Percentiles rank a stretch among this genome's conserved stretches.
Evolutionary conservation across 139 green algal species (phyloP).

Genomic region (Edaphochlamys debaryana): DNA sequence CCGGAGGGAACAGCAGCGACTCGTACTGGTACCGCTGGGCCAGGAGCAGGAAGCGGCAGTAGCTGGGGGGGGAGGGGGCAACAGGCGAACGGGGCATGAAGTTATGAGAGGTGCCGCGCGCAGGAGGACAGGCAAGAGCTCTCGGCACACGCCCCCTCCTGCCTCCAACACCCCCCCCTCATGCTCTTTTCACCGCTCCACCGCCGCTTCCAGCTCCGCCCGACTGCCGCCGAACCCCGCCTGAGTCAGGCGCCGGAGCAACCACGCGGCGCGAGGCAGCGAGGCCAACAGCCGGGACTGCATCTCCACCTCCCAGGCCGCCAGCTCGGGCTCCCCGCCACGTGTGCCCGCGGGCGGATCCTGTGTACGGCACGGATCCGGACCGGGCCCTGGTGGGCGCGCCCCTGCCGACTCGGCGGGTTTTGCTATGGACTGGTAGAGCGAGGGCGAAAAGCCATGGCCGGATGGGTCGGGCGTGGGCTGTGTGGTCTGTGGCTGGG

Average conservation of each 20-base stretch:
- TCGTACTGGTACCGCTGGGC: slow-evolving; percentile 19
- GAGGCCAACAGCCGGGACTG: not conserved
- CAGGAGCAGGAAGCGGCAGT: slow-evolving; percentile 30
- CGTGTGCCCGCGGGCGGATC: no score
- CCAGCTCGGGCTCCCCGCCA: not conserved
- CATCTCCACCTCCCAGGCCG: slow-evolving; percentile 12
- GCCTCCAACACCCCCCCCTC: not conserved
- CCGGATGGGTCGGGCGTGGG: no score
- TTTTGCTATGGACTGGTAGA: no score
- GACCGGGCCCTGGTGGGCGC: no score
- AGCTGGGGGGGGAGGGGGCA: not conserved
- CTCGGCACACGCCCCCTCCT: not conserved
- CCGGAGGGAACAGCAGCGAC: slow-evolving; percentile 8
- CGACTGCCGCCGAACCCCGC: not conserved
- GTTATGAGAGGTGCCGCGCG: not conserved
- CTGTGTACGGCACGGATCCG: no score
- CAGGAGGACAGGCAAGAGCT: not conserved
- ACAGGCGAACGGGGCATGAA: not conserved
- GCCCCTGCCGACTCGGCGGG: no score
- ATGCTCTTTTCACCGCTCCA: not conserved
- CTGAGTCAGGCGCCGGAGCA: slow-evolving; percentile 5
- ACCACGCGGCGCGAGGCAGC: slow-evolving; percentile 5
- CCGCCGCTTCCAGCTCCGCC: not conserved
- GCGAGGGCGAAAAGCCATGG: no score
- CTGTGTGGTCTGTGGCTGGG: not conserved